These are phyloP conservation scores for Epichloe hybrida DNA, from an alignment of 2,329 filamentous ascomycete genomes.

Conservation along the genomic window DNA sequence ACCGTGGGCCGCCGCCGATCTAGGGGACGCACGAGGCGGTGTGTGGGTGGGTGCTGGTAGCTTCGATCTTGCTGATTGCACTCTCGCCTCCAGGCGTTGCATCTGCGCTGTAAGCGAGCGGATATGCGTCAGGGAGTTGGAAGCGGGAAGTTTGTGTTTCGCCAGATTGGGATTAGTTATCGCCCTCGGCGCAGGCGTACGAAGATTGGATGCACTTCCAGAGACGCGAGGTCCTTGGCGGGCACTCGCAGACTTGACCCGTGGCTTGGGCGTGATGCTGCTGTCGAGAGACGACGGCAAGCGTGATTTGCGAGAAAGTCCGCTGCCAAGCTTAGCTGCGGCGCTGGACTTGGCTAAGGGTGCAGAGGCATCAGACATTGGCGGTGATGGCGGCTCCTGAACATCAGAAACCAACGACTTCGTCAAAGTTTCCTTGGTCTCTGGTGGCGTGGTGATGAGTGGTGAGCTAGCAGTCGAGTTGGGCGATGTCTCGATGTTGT, in stretches of 20 bases:
- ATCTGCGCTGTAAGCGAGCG: slow-evolving; percentile 90
- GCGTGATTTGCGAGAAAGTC: slow-evolving; percentile 31
- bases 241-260: slow-evolving; percentile 28
- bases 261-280: slow-evolving; percentile 44
- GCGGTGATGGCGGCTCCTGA: slow-evolving; percentile 81
- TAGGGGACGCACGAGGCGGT: slow-evolving; percentile 69
- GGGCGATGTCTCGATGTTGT: slow-evolving; percentile 59
- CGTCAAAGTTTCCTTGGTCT: slow-evolving; percentile 48
- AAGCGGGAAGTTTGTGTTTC: slow-evolving; percentile 39
- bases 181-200: slow-evolving; percentile 32
- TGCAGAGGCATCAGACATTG: slow-evolving; percentile 73
- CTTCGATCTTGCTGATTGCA: slow-evolving; percentile 83
- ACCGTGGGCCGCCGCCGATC: slow-evolving; percentile 20
- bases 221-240: slow-evolving; percentile 28
- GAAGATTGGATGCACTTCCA: slow-evolving; percentile 29
- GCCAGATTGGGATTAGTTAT: slow-evolving; percentile 41
- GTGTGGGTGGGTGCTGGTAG: slow-evolving; percentile 69
- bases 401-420: slow-evolving; percentile 48
- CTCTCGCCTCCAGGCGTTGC: slow-evolving; percentile 87
- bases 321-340: slow-evolving; percentile 21
- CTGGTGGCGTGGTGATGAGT: slow-evolving; percentile 76
- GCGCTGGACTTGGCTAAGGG: slow-evolving; percentile 40
- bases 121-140: slow-evolving; percentile 77
- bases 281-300: slow-evolving; percentile 42
- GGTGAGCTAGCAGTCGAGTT: slow-evolving; percentile 80